Base-by-base conservation (phyloP, 352 stramenopile genomes). In the Globisporangium carolinianum region DNA sequence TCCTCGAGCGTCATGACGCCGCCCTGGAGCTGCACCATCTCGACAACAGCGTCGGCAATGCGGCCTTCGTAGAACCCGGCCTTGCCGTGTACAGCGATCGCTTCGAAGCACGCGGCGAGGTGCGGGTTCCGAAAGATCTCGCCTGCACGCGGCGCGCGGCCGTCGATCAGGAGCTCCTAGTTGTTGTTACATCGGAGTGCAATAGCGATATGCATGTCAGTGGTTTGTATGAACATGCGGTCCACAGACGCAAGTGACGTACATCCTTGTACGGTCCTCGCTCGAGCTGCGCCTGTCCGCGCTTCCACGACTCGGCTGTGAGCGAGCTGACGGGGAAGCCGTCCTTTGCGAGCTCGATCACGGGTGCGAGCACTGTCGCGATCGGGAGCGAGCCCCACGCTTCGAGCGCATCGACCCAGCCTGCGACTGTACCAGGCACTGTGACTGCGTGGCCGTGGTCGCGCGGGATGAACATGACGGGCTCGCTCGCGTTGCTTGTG, bases 271-370 rank as follows among this genome's bases (percentile, higher is more conserved):
- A 55, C 0, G 75, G 70, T 0, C 79, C 72, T 32, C 75, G 73
- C n/a, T 86, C 70, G 32, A 95, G 65, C 61, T 87, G 82, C 6
- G 55, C 65, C 55, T 88, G 88, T 68, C 68, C 83, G 38, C 75
- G 65, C 24, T 72, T 67, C 96, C 96, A 99, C 46, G 72, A 76
- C 17, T 78, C 58, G 0, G 95, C 84, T 3, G 95, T 97, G 51
- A 98, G 72, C 10, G 91, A 70, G 52, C 73, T 75, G 18, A 99
- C 89, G 4, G 96, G 94, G 55, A 98, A 98, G 8, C 96, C 96
- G 35, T 97, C 77, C 41, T 95, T 83, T 6, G 94, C 94, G 51
- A 98, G 77, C 50, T 79, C 51, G 51, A 95, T 96, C 9, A 87
- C 93, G 4, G 95, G 96, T 58, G 81, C 74, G 11, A 99, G 72